A percentile compares a stretch with the other conserved stretches of the same genome.
Evolutionary conservation across 192 early-diverging fungal genomes (phyloP).

Genomic region (Obelidium mucronatum): DNA sequence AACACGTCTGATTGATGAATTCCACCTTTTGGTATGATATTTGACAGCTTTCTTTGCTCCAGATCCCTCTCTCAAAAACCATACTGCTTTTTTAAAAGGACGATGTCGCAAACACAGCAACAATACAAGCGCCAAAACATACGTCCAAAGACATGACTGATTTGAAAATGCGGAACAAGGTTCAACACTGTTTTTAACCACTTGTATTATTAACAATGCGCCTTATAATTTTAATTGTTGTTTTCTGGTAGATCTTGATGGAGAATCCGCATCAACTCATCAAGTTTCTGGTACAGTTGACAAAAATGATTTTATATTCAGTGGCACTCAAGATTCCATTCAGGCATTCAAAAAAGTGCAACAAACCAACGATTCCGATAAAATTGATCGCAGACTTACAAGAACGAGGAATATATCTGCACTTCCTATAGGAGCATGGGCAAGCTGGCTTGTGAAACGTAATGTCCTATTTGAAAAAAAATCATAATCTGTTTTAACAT

Average conservation of each 20-base stretch:
- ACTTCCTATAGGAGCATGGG: slow-evolving; percentile 53
- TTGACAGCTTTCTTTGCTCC: no score
- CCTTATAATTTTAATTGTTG: background rate
- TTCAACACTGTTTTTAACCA: background rate
- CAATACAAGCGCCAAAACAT: slow-evolving; percentile 41
- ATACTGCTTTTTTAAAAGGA: background rate
- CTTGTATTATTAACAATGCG: background rate
- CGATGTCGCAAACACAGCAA: slow-evolving; percentile 37
- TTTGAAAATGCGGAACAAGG: slow-evolving; percentile 36
- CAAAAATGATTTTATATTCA: no score
- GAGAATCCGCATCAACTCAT: slow-evolving; percentile 54
- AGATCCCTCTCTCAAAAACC: no score
- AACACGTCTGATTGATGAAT: slow-evolving; percentile 50
- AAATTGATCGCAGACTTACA: slow-evolving; percentile 50
- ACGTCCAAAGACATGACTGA: slow-evolving; percentile 42
- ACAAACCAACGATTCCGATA: slow-evolving; percentile 36
- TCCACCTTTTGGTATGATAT: slow-evolving; percentile 48
- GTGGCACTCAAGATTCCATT: no score
- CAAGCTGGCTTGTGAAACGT: slow-evolving; percentile 44
- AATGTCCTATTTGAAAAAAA: background rate
- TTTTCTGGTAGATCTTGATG: slow-evolving; percentile 32
- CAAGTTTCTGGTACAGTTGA: slow-evolving; percentile 46
- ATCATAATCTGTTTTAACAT: background rate
- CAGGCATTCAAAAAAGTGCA: slow-evolving; percentile 51
- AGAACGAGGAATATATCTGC: slow-evolving; percentile 46